These are phyloP conservation scores for Aureobasidium sp. DNA, from an alignment of 2,329 filamentous ascomycete species.

Conservation along the genomic window DNA sequence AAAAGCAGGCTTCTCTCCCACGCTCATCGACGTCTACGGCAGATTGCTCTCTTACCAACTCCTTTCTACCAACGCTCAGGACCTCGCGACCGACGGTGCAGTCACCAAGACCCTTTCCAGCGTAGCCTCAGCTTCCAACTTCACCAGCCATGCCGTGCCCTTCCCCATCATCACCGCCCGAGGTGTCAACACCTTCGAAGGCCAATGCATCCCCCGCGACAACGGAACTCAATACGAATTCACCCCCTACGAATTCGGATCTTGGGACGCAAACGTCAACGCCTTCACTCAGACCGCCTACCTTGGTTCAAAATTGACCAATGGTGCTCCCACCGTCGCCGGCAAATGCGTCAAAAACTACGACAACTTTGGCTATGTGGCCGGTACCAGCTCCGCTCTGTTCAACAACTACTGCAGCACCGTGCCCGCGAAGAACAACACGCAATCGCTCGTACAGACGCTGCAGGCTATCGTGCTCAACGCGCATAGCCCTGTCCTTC, in stretches of 20 bases:
- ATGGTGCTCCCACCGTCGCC: constrained; percentile 36
- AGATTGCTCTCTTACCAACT: constrained; percentile 37
- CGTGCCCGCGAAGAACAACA: constrained; percentile 22
- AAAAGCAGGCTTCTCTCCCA: constrained; percentile 34
- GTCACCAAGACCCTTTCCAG: constrained; percentile 32
- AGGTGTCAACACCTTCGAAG: constrained; percentile 31
- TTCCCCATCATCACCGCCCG: constrained; percentile 41
- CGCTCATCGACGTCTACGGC: constrained; percentile 38
- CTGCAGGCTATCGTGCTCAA: constrained; percentile 29
- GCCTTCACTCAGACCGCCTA: constrained; percentile 56
- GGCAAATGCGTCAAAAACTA: constrained; percentile 43
- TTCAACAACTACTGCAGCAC: constrained; percentile 32
- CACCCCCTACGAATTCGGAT: constrained; percentile 59
- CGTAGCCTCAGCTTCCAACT: constrained; percentile 32
- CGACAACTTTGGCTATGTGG: constrained; percentile 44
- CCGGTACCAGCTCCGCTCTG: constrained; percentile 40
- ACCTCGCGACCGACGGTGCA: constrained; percentile 31
- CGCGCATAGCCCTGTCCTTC: constrained; percentile 25
- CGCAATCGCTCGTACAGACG: constrained; percentile 21
- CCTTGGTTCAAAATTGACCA: constrained; percentile 52
- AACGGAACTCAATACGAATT: constrained; percentile 57
- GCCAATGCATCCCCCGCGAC: constrained; percentile 31
- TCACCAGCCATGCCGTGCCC: constrained; percentile 35
- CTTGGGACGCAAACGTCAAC: constrained; percentile 52
- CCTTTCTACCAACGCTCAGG: constrained; percentile 22